Conservation (phyloP, 371 early-diverging fungal species). For the Mortierella sp. region DNA sequence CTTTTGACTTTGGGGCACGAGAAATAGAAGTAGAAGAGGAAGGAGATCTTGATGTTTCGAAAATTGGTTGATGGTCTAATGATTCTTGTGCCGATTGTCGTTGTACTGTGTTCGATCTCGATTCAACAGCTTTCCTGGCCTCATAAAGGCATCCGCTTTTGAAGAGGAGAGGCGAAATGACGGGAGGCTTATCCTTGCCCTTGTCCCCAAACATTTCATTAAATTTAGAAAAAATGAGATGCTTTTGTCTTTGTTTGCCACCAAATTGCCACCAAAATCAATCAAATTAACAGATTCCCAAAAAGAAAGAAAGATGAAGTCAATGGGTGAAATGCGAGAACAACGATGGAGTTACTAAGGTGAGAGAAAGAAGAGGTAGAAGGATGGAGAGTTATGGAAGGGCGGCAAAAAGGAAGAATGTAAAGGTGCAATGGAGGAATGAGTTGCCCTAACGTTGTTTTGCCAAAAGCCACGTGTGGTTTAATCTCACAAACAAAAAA, state of each 20-base stretch:
- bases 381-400: no score
- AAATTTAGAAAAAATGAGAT: no score
- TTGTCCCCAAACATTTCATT: neutral
- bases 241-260: neutral
- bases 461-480: no score
- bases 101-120: neutral
- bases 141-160: neutral
- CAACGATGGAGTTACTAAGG: neutral
- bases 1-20: neutral
- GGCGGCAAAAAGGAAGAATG: no score
- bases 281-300: neutral
- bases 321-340: neutral
- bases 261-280: neutral
- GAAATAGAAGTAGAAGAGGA: neutral
- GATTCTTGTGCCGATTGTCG: neutral
- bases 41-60: neutral
- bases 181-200: neutral
- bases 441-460: no score
- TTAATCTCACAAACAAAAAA: no score
- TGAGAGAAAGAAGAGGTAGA: no score
- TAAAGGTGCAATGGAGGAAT: no score
- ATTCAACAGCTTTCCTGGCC: neutral
- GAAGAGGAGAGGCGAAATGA: neutral
- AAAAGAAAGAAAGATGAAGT: no score
- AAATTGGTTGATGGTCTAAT: neutral